phyloP scores from a whole-genome alignment of 2,329 filamentous ascomycete species.

The Aspergillus nomiae region DNA sequence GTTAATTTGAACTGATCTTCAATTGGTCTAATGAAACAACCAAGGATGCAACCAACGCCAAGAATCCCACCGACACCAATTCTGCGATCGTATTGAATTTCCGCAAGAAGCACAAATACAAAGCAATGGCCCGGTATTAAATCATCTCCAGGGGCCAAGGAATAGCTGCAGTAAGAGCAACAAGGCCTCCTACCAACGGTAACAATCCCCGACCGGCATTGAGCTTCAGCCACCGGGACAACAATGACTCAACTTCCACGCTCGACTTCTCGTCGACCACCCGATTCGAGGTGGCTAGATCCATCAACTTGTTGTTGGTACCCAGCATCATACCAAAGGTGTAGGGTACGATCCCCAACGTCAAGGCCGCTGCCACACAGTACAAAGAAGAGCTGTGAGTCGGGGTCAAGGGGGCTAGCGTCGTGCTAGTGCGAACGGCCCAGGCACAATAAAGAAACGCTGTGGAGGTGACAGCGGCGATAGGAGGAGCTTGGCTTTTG shows the following conservation, averaged over 20 bases:
- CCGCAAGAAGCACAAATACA: background rate
- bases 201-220: conserved; percentile 18
- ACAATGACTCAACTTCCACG: conserved; percentile 14
- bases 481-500: conserved; percentile 26
- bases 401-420: conserved; percentile 16
- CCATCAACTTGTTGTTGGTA: conserved; percentile 31
- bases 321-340: conserved; percentile 31
- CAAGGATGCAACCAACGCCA: background rate
- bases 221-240: conserved; percentile 15
- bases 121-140: background rate
- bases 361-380: conserved; percentile 29
- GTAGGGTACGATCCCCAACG: conserved; percentile 36
- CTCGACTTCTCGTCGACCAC: conserved; percentile 13
- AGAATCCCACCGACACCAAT: background rate
- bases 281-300: conserved; percentile 18
- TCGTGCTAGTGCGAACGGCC: conserved; percentile 19
- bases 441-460: conserved; percentile 34
- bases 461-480: conserved; percentile 23
- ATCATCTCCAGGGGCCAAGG: conserved; percentile 4
- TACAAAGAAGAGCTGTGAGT: conserved; percentile 24
- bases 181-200: conserved; percentile 16
- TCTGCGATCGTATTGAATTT: background rate
- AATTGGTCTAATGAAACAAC: background rate
- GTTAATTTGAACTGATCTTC: background rate
- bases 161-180: conserved; percentile 18